These are phyloP conservation scores for Limnanthes douglasii DNA, from an alignment of 345 rosid species.

Conservation along the genomic window DNA sequence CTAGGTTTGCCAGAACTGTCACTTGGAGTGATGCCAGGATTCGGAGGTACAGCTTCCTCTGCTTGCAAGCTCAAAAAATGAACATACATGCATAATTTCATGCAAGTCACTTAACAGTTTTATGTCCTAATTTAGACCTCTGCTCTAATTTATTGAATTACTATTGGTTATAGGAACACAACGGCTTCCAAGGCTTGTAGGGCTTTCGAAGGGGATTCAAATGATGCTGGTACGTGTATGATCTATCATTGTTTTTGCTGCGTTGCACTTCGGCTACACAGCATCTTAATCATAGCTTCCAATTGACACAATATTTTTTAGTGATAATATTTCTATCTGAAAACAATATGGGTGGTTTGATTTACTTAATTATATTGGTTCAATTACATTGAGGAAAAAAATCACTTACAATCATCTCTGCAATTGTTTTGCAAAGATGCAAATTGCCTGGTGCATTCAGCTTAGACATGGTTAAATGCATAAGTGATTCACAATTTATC, in stretches of 20 bases:
- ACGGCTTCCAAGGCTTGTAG: constrained; percentile 90
- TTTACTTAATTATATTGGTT: constrained; percentile 7
- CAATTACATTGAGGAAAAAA: no score
- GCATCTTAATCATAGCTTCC: background rate
- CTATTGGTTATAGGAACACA: constrained; percentile 66
- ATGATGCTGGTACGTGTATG: constrained; percentile 58
- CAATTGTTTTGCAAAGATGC: no score
- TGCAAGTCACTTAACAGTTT: background rate
- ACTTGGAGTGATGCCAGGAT: constrained; percentile 88
- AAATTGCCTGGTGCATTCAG: no score
- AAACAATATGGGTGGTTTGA: no score
- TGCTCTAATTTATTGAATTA: background rate
- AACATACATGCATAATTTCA: no score
- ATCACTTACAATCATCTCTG: no score
- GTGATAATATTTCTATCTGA: no score
- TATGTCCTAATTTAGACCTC: background rate
- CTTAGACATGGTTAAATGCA: no score
- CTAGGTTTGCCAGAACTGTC: constrained; percentile 86
- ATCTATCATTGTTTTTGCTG: background rate
- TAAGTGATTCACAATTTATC: no score
- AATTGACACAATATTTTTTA: background rate
- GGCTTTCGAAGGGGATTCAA: constrained; percentile 73
- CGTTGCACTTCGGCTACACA: background rate
- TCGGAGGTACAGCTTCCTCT: constrained; percentile 52
- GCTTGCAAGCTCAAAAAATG: no score